Conservation (phyloP, 2,329 filamentous ascomycete genomes). For the Amylocarpus encephaloides region DNA sequence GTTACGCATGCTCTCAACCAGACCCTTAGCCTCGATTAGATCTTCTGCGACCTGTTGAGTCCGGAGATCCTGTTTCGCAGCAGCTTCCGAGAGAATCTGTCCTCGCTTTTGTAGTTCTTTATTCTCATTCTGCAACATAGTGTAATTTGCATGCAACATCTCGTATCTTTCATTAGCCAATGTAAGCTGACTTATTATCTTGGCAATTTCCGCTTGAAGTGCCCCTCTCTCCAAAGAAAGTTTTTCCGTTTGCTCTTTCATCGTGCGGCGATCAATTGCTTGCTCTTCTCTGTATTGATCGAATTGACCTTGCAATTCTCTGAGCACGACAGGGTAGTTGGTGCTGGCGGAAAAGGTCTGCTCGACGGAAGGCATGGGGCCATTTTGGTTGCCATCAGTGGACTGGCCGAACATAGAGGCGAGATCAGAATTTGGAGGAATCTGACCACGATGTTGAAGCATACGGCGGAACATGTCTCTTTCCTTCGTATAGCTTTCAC, state of each 20-base stretch:
- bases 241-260: conserved; percentile 79
- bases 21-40: conserved; percentile 74
- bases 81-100: conserved; percentile 68
- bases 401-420: conserved; percentile 67
- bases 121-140: conserved; percentile 78
- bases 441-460: conserved; percentile 66
- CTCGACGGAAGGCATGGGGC: conserved; percentile 54
- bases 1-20: conserved; percentile 80
- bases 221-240: conserved; percentile 76
- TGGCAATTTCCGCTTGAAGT: conserved; percentile 76
- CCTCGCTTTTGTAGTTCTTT: conserved; percentile 77
- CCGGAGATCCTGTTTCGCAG: conserved; percentile 82
- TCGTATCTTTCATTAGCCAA: conserved; percentile 79
- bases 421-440: conserved; percentile 54
- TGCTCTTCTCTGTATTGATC: conserved; percentile 86
- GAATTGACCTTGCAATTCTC: conserved; percentile 83
- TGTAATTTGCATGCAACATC: conserved; percentile 84
- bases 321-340: conserved; percentile 70
- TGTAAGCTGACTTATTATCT: conserved; percentile 71
- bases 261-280: conserved; percentile 68
- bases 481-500: conserved; percentile 91
- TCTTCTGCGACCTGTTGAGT: conserved; percentile 93
- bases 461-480: conserved; percentile 97
- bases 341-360: conserved; percentile 45
- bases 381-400: conserved; percentile 48